A percentile compares a stretch with the other conserved stretches of the same genome.
phyloP scores from a whole-genome alignment of 1,139 yeast genomes.

The Candida pseudoviswanathii region DNA sequence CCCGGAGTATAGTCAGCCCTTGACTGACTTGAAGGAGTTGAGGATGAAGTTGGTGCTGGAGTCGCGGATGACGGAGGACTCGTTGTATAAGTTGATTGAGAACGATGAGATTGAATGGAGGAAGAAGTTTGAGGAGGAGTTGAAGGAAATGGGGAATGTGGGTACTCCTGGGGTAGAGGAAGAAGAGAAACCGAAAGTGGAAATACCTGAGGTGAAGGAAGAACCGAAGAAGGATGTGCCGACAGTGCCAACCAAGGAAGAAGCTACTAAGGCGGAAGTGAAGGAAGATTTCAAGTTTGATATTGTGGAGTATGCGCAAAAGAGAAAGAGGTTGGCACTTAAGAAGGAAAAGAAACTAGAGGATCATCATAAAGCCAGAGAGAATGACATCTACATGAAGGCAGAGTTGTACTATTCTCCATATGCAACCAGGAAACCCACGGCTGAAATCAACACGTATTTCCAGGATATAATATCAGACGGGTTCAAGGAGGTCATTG shows the following conservation, averaged over 20 bases:
- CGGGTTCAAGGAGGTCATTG: constrained; percentile 39
- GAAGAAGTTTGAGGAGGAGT: constrained; percentile 27
- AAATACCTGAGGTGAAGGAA: neutral
- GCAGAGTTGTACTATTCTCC: constrained; percentile 49
- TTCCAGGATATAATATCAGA: constrained; percentile 31
- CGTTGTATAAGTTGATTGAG: constrained; percentile 61
- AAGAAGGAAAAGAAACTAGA: constrained; percentile 19
- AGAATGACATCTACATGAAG: constrained; percentile 42
- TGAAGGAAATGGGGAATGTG: constrained; percentile 23
- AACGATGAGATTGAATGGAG: constrained; percentile 42
- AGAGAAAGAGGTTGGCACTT: constrained; percentile 35
- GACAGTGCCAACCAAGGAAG: neutral
- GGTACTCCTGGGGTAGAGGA: constrained; percentile 4
- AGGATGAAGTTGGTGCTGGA: constrained; percentile 76
- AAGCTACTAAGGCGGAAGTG: constrained; percentile 9
- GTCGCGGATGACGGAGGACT: constrained; percentile 76
- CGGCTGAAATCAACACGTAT: constrained; percentile 26
- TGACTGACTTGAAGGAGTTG: constrained; percentile 73
- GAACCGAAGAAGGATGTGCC: constrained; percentile 14
- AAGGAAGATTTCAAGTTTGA: constrained; percentile 42
- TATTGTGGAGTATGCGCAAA: constrained; percentile 55
- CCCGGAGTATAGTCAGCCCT: constrained; percentile 60
- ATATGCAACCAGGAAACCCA: constrained; percentile 29
- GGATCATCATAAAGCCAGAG: constrained; percentile 22
- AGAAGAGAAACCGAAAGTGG: constrained; percentile 2